phyloP scores from a whole-genome alignment of 768 basidiomycete species.

The Mycena belliarum region DNA sequence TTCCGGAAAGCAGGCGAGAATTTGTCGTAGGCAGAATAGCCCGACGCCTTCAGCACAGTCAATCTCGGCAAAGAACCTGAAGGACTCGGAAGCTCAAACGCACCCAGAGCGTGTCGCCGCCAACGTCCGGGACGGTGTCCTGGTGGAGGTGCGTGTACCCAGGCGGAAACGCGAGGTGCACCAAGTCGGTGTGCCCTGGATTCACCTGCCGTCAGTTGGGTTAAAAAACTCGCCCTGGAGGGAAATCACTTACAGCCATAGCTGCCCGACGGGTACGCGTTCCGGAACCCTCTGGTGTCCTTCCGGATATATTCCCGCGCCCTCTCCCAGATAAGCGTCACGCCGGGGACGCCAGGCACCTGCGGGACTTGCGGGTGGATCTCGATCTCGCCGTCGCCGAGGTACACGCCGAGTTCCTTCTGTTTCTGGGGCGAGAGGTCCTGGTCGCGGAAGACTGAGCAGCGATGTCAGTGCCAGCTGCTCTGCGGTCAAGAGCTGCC shows the following conservation, averaged over 20 bases:
- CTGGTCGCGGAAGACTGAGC: slow-evolving; percentile 23
- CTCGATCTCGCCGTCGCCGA: slow-evolving; percentile 23
- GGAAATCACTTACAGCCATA: slow-evolving; percentile 15
- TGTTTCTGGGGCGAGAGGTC: slow-evolving; percentile 22
- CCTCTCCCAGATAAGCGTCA: slow-evolving; percentile 22
- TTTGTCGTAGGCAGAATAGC: slow-evolving; percentile 42
- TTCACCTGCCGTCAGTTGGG: background rate
- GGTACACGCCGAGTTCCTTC: slow-evolving; percentile 21
- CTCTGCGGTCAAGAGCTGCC: too few relatives aligned
- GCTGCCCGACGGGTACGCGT: slow-evolving; percentile 17
- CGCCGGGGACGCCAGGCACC: slow-evolving; percentile 19
- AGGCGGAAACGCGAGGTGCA: slow-evolving; percentile 23
- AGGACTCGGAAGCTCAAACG: background rate
- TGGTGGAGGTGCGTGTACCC: slow-evolving; percentile 25
- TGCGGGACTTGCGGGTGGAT: slow-evolving; percentile 25
- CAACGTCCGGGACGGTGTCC: slow-evolving; percentile 22
- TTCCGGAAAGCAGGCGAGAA: slow-evolving; percentile 35
- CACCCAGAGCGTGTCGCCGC: slow-evolving; percentile 26
- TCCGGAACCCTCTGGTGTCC: slow-evolving; percentile 8
- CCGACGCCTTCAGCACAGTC: slow-evolving; percentile 17
- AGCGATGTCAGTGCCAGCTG: background rate
- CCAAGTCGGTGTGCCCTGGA: slow-evolving; percentile 24
- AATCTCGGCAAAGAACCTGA: background rate
- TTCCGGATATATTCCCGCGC: slow-evolving; percentile 1
- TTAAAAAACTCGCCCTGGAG: background rate